A percentile compares a stretch with the other conserved stretches of the same genome.
Evolutionary conservation across 768 basidiomycete genomes (phyloP).

Genomic region (Mycena latifolia): DNA sequence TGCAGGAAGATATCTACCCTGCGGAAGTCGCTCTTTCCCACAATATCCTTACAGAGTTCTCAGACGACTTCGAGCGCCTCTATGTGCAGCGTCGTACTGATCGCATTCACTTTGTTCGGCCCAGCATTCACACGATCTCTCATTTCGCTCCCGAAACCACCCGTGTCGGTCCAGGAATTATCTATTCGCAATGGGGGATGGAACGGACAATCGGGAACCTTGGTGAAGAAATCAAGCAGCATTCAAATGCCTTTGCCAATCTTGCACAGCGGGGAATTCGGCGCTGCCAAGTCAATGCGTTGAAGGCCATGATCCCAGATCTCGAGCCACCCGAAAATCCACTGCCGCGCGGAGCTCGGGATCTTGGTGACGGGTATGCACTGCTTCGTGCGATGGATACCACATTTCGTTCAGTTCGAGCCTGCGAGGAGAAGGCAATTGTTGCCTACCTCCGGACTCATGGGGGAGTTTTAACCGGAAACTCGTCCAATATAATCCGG

Average conservation of each 20-base stretch:
- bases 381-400: neutral
- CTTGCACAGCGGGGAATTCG: constrained; percentile 41
- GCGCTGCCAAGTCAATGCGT: constrained; percentile 34
- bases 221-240: constrained; percentile 40
- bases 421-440: too few relatives aligned
- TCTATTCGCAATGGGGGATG: constrained; percentile 46
- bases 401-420: neutral
- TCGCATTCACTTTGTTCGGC: constrained; percentile 46
- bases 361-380: neutral
- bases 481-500: neutral
- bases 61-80: constrained; percentile 43
- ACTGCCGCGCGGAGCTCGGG: neutral
- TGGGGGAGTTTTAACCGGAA: too few relatives aligned
- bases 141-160: constrained; percentile 43
- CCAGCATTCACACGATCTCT: constrained; percentile 41
- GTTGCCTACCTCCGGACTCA: too few relatives aligned
- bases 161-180: constrained; percentile 38
- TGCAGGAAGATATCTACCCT: constrained; percentile 33
- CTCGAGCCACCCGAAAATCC: constrained; percentile 8
- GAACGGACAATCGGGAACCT: constrained; percentile 33
- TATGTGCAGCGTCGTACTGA: constrained; percentile 42
- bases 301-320: constrained; percentile 33
- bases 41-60: constrained; percentile 37
- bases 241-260: constrained; percentile 41
- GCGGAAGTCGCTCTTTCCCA: constrained; percentile 36